phyloP scores from a whole-genome alignment of 176 grass and related monocot genomes.

The Pontederia crassipes region DNA sequence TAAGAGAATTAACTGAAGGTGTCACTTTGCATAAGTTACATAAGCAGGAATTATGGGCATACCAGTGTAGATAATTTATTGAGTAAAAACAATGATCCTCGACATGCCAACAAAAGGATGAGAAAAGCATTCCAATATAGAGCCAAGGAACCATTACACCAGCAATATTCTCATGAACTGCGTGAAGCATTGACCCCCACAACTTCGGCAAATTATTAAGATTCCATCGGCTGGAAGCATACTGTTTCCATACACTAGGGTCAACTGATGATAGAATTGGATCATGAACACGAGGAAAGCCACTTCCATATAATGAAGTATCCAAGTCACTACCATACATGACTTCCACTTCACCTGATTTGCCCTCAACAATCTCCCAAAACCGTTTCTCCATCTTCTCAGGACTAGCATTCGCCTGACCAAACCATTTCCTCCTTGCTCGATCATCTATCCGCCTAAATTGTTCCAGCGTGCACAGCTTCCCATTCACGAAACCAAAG shows the following conservation, averaged over 20 bases:
- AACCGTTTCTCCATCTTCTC: conserved; percentile 82
- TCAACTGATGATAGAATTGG: conserved; percentile 35
- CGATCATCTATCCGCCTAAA: conserved; percentile 60
- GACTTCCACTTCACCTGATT: conserved; percentile 65
- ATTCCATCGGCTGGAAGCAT: conserved; percentile 75
- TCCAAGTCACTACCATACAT: conserved; percentile 96
- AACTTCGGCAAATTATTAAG: conserved; percentile 93
- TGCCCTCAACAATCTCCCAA: conserved; percentile 96
- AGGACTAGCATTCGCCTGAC: conserved; percentile 38
- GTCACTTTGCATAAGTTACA: not conserved
- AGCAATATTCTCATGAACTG: conserved; percentile 71
- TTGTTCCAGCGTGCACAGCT: conserved; percentile 42
- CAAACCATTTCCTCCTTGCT: conserved; percentile 74
- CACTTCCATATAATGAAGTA: conserved; percentile 82
- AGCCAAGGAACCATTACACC: conserved; percentile 98
- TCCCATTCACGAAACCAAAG: conserved; percentile 64
- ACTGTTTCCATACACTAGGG: conserved; percentile 37
- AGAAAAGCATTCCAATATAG: conserved; percentile 93
- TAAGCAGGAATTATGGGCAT: conserved; percentile 5
- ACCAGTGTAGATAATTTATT: conserved; percentile 99
- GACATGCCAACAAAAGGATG: conserved; percentile 94
- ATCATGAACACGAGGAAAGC: conserved; percentile 63
- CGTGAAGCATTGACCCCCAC: conserved; percentile 68
- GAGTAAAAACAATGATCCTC: conserved; percentile 99
- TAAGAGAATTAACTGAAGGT: not conserved